Conservation (phyloP, 2,329 filamentous ascomycete species). For the Alternaria solani region DNA sequence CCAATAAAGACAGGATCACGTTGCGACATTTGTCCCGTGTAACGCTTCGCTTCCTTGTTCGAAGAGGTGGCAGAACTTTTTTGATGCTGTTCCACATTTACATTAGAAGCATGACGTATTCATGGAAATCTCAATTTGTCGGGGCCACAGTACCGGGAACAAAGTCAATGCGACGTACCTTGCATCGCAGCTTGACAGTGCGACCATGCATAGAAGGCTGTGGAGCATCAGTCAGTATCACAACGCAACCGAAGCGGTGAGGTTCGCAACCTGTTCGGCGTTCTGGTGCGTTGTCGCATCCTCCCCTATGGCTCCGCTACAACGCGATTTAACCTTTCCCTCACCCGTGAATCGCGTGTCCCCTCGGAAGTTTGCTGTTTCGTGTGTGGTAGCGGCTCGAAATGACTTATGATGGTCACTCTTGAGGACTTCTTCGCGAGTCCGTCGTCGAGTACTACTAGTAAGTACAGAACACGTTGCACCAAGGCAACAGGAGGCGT, state of each 20-base stretch:
- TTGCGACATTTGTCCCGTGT: not conserved
- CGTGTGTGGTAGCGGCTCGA: not conserved
- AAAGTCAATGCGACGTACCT: conserved; percentile 13
- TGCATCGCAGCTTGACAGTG: conserved; percentile 21
- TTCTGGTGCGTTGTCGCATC: not conserved
- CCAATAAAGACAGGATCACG: not conserved
- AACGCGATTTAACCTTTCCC: not conserved
- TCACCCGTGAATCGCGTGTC: not conserved
- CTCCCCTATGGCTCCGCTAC: not conserved
- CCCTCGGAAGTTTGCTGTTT: not conserved
- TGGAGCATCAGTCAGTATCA: conserved; percentile 10
- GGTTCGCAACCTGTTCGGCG: conserved; percentile 15
- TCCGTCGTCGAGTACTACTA: not conserved
- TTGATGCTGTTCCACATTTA: not conserved
- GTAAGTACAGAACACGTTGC: conserved; percentile 3
- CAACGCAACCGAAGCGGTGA: conserved; percentile 17
- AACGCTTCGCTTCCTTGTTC: not conserved
- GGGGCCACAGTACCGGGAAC: conserved; percentile 2
- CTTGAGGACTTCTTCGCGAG: not conserved
- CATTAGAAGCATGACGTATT: not conserved
- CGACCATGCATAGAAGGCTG: conserved; percentile 14
- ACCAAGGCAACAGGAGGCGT: conserved; percentile 1
- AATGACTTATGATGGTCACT: not conserved
- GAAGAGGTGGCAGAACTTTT: not conserved
- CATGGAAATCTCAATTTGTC: not conserved